These are phyloP conservation scores for Usnea hakonensis DNA, from an alignment of 495 filamentous ascomycete genomes.

Conservation along the genomic window DNA sequence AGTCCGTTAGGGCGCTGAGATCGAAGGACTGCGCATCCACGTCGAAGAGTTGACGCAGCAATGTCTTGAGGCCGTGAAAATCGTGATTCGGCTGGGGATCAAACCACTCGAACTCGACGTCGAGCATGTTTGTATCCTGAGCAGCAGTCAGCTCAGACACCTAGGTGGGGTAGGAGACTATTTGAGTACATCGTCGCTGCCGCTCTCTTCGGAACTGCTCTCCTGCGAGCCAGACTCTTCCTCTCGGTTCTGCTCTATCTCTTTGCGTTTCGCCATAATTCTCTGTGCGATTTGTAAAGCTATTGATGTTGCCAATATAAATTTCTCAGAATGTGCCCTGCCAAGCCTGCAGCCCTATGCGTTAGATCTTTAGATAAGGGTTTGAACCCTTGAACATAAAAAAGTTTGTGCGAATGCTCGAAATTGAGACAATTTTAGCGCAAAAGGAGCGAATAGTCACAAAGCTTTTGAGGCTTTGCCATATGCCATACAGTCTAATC, in stretches of 20 bases:
- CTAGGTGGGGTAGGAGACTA: neutral
- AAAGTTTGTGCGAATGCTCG: neutral
- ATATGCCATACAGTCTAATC: neutral
- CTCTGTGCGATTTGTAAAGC: neutral
- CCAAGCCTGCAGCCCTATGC: slow-evolving; percentile 3
- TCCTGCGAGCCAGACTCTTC: slow-evolving; percentile 15
- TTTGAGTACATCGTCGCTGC: slow-evolving; percentile 26
- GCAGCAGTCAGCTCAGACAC: slow-evolving; percentile 8
- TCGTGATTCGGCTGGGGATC: slow-evolving; percentile 85
- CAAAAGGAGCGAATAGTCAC: too few relatives aligned
- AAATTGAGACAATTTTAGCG: neutral
- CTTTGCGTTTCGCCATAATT: slow-evolving; percentile 24
- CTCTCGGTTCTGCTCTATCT: slow-evolving; percentile 3
- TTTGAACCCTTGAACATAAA: neutral
- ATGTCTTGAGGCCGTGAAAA: slow-evolving; percentile 87
- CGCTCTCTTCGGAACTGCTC: slow-evolving; percentile 23
- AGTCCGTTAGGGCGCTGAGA: slow-evolving; percentile 73
- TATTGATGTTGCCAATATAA: neutral
- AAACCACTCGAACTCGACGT: slow-evolving; percentile 98
- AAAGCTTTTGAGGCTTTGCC: too few relatives aligned
- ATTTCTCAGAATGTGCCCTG: neutral
- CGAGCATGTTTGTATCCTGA: slow-evolving; percentile 80
- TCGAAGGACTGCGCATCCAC: slow-evolving; percentile 76
- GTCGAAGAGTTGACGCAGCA: slow-evolving; percentile 92
- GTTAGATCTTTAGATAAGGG: slow-evolving; percentile 1